phyloP scores from a whole-genome alignment of 108 stramenopile species.

The Discostella pseudostelligera region DNA sequence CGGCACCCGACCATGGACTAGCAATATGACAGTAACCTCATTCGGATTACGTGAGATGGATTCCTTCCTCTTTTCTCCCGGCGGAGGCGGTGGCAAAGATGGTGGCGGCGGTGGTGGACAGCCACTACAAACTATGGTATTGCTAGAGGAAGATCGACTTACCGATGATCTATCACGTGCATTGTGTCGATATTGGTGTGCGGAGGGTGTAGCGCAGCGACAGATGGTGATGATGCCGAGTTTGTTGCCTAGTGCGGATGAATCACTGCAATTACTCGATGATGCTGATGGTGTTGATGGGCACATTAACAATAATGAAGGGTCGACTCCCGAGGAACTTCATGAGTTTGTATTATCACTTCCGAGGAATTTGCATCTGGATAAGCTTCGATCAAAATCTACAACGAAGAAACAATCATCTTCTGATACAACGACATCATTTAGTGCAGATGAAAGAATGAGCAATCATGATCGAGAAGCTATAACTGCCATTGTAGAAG shows the following conservation, averaged over 20 bases:
- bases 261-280: constrained; percentile 31
- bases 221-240: constrained; percentile 42
- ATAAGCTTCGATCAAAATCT: constrained; percentile 49
- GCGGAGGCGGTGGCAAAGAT: constrained; percentile 47
- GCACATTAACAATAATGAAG: constrained; percentile 6
- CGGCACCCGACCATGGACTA: constrained; percentile 57
- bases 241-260: constrained; percentile 21
- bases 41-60: constrained; percentile 77
- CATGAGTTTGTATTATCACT: constrained; percentile 31
- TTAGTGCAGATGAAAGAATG: background rate
- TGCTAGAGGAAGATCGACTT: constrained; percentile 83
- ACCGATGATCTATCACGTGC: constrained; percentile 60
- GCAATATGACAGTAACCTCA: constrained; percentile 65
- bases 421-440: background rate
- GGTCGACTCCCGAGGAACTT: constrained; percentile 34
- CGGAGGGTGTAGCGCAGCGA: constrained; percentile 55
- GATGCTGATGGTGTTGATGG: background rate
- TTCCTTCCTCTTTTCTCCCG: constrained; percentile 46
- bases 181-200: constrained; percentile 76
- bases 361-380: constrained; percentile 79
- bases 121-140: constrained; percentile 64
- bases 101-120: constrained; percentile 72
- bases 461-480: constrained; percentile 8
- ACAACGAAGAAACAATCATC: constrained; percentile 10
- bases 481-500: constrained; percentile 39